Evolutionary conservation across 306 rosid genomes (phyloP), one percentile per base, ranked within the genome.

Genomic region (Citrullus amarus): DNA sequence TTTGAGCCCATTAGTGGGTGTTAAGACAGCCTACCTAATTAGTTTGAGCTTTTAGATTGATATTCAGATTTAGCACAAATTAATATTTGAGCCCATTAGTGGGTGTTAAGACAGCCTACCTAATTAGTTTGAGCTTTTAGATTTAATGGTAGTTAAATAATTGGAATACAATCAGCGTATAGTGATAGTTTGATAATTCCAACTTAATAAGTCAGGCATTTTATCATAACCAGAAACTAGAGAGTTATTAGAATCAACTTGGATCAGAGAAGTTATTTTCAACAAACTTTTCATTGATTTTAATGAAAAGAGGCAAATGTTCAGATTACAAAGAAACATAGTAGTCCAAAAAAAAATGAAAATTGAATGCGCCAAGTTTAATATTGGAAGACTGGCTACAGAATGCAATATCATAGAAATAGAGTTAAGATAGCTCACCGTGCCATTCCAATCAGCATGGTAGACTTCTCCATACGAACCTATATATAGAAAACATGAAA

Each of bases 381-480:
- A 51, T 53, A 53, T 6, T 44, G 50, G 54, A 28, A 59, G 25
- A 77, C 54, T 39, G 54, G 79, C 56, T 46, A 58, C 38, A 48
- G 62, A 34, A 32, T 34, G 51, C 51, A 50, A 28, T 15, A 41
- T 28, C 25, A 28, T 63, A 79, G 55, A 78, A 51, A 63, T 50
- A 53, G 81, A 76, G 74, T 76, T 67, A 38, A 75, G 70, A 84
- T 79, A 85, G 88, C 97, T 91, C 86, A 96, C 99, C 2, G 97
- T 92, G 86, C 97, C 99, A 84, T 96, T 91, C 99, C 93, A 92
- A 86, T 96, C 99, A 0, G 99, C 99, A 57, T 82, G 97, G 82
- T 92, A 96, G 51, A 96, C 99, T 89, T 96, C 99, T 9, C 99
- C 99, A 82, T 96, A 96, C 34, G 99, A 96, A 88, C 99, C 99